Conservation (phyloP, 164 flowering plant genomes). For the Vitis riparia region DNA sequence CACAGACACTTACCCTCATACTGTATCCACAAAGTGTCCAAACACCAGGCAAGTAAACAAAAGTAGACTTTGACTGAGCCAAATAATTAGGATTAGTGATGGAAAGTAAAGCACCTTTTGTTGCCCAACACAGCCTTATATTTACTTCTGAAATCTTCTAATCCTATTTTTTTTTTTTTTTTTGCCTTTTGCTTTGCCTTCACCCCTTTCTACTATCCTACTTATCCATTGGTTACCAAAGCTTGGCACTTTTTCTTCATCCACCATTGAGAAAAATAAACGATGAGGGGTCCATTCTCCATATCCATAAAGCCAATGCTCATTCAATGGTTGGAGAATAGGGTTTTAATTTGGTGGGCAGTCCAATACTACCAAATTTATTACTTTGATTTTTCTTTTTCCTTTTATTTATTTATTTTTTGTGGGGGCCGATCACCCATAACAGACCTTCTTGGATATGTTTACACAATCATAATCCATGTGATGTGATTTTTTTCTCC, state of each 20-base stretch:
- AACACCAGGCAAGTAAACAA: not conserved
- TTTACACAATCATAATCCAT: too few species aligned
- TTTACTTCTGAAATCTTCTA: not conserved
- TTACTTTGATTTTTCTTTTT: too few species aligned
- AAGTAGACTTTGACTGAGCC: slow-evolving; percentile 9
- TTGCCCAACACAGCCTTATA: not conserved
- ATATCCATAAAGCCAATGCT: slow-evolving; percentile 5
- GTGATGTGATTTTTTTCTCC: too few species aligned
- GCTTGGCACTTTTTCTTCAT: not conserved
- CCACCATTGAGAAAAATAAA: slow-evolving; percentile 5
- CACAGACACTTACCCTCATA: too few species aligned
- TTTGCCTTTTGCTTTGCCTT: not conserved
- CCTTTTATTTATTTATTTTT: too few species aligned
- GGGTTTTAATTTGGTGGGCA: not conserved
- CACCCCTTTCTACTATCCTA: not conserved
- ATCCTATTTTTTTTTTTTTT: not conserved
- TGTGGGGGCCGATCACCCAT: too few species aligned
- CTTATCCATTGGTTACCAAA: not conserved
- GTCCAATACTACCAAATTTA: too few species aligned
- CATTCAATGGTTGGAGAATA: slow-evolving; percentile 12
- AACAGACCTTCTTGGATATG: too few species aligned
- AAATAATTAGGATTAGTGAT: slow-evolving; percentile 4
- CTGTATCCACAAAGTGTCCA: not conserved
- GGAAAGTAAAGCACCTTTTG: slow-evolving; percentile 20
- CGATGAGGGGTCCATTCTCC: not conserved